Evolutionary conservation across 2,329 filamentous ascomycete genomes (phyloP), one percentile per base, ranked within the genome.

Genomic region (Myriangium duriaei): DNA sequence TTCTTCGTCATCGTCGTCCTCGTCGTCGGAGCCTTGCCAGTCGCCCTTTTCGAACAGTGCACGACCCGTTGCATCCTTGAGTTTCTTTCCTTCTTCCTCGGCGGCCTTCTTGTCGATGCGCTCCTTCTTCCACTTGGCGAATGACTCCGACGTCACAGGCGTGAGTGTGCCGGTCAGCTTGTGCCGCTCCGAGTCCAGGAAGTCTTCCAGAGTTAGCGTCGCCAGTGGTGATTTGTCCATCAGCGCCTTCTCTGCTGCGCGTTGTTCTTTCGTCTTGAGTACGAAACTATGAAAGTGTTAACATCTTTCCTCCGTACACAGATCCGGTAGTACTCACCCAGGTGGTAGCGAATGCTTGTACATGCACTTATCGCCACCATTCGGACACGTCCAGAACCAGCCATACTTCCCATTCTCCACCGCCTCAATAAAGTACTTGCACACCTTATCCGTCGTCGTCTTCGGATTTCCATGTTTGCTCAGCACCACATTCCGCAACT

Each of bases 361-460:
- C 80, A 91, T 96, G 81, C 91, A 98, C 63, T 94, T 84, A 57
- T 98, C 81, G 46, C 83, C 88, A 47, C 86, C 87, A 55, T 96
- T 96, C 32, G 91, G 91, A 72, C 91, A 98, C 42, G 77, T 71
- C 91, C 91, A 98, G 65, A 98, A 96, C 91, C 91, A 98, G 45
- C 91, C 91, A 54, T 98, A 98, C 63, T 96, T 98, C 53, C 86
- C 83, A 56, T 98, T 91, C 64, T 98, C 91, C 45, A 98, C 91
- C 16, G 91, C 91, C 49, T 87, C 79, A 57, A 96, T 91, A 59
- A 98, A 98, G 69, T 68, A 94, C 64, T 96, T 98, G 83, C 91
- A 98, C 49, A 98, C 91, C 65, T 96, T 98, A 58, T 98, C 91
- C 32, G 91, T 98, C 4, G 82, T 83, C 14, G 87, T 94, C 58